Evolutionary conservation across 1,139 yeast species (phyloP), one percentile per base, ranked within the genome.

Genomic region (Lodderomyces oxycetoniae): DNA sequence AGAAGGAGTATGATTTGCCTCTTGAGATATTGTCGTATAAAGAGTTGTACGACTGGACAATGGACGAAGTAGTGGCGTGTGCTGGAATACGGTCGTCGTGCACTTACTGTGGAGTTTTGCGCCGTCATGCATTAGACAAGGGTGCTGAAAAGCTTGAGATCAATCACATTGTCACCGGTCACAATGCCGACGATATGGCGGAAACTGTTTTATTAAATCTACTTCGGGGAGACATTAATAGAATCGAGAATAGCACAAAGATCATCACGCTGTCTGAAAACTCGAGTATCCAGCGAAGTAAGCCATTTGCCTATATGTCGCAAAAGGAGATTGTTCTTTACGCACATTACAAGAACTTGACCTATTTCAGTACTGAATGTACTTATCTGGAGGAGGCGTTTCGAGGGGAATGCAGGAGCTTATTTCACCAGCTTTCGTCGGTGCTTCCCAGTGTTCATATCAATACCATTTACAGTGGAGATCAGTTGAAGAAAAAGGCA

Each of bases 111-210:
- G 99, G 99, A 33, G 98, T 93, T 8, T 77, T 93, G 40, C 70
- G 99, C 55, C 73, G 99, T 47, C 99, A 93, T 57, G 97, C 98
- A 0, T 64, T 93, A 33, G 99, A 93, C 57, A 68, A 98, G 47
- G 98, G 98, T 2, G 96, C 97, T 2, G 81, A 85, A n/a, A 83
- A 80, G 51, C 63, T 91, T 23, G 88, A 81, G 0, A 88, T 93
- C 32, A 69, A 72, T 42, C 99, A 93, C 58, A 93, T 93, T 25
- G 95, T 93, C 2, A 93, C 99, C 0, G 99, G 99, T 2, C 99
- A 93, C 59, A 93, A 93, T 57, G 99, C 99, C 0, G 99, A 93
- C 55, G 99, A 93, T 59, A 84, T 93, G 85, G 99, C 99, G 0
- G 99, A 93, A 54, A 93, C 99, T 0, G 95, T 93, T 3, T 60